phyloP scores from a whole-genome alignment of 192 early-diverging fungal genomes.

The Glomus cerebriforme region DNA sequence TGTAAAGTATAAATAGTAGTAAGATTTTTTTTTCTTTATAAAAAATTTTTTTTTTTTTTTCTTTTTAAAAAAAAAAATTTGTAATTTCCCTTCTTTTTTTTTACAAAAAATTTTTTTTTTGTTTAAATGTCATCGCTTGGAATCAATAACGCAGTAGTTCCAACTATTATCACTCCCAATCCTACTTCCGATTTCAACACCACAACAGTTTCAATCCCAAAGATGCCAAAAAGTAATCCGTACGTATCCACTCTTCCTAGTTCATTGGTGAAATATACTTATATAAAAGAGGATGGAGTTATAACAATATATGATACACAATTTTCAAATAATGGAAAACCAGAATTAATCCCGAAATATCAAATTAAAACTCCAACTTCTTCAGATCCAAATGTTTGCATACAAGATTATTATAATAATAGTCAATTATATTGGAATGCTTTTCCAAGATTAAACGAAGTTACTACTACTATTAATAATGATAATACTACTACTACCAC shows the following conservation, averaged over 20 bases:
- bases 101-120: neutral
- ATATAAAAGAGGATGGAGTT: neutral
- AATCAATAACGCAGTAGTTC: neutral
- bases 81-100: neutral
- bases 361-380: neutral
- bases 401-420: neutral
- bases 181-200: neutral
- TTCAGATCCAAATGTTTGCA: neutral
- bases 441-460: neutral
- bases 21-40: too few species aligned
- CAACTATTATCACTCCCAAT: neutral
- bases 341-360: neutral
- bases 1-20: too few species aligned
- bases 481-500: neutral
- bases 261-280: neutral
- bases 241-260: neutral
- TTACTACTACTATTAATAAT: neutral
- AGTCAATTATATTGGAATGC: neutral
- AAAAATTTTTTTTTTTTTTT: too few species aligned
- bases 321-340: neutral
- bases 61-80: too few species aligned
- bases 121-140: neutral
- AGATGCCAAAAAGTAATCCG: neutral
- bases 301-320: neutral
- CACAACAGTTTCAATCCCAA: too few species aligned